Evolutionary conservation across 805 yeast species (phyloP), one percentile per base, ranked within the genome.

Genomic region (Candida berthetii): DNA sequence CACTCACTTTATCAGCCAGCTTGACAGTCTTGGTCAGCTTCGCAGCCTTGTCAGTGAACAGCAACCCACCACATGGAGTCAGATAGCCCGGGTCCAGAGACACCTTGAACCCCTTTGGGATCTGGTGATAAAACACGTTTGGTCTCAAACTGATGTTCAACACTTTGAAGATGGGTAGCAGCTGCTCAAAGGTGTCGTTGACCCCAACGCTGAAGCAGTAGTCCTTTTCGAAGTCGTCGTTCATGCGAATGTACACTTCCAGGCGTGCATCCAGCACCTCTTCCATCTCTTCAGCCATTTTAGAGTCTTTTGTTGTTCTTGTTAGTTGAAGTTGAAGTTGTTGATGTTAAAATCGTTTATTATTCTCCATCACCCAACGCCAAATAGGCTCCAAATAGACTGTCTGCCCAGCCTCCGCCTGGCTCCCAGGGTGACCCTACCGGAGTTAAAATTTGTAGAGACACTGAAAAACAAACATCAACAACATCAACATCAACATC

Each of bases 141-240:
- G 98, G 98, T 53, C 91, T 76, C 48, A 91, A 70, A 22, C 84
- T 74, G 52, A 90, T 72, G 22, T 93, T 91, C 46, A 89, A 66
- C 1, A 72, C 60, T 32, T 71, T 64, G 55, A 90, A 88, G 37
- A 89, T 77, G 40, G 71, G 66, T 47, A 72, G 55, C 48, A 90
- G 72, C 25, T 75, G 78, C 17, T 69, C 63, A 49, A 90, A 80
- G 7, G 79, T 75, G 41, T 79, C 75, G 24, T 69, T 68, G 16
- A 76, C 64, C 19, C 73, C 69, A n/a, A 89, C 76, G 49, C 78
- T 81, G 67, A 91, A 87, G 53, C 96, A 86, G 64, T 88, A 90
- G 60, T 91, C 99, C 60, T 84, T 84, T 54, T 88, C 96, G 38
- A 67, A 61, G 56, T 90, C 96, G 44, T 77, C 83, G 58, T 86